phyloP scores from a whole-genome alignment of 164 flowering plant species.

The Sedum album region DNA sequence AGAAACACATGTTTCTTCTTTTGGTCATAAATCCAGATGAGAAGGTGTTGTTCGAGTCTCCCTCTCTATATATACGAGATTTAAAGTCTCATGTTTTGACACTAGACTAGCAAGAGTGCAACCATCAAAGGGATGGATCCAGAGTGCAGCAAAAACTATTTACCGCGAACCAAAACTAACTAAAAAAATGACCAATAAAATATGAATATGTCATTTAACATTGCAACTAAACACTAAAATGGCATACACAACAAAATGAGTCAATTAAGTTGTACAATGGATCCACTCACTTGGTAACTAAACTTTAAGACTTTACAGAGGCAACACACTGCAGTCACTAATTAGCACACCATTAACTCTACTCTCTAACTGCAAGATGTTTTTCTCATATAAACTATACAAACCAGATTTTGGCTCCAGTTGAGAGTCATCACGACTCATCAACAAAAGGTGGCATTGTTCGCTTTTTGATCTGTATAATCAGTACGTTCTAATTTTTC shows the following conservation, averaged over 20 bases:
- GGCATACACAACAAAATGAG: background rate
- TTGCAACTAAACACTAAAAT: background rate
- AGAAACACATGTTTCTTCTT: no score
- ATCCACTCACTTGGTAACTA: background rate
- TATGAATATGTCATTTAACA: background rate
- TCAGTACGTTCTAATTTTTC: background rate
- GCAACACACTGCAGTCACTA: background rate
- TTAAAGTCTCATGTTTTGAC: no score
- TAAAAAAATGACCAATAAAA: no score
- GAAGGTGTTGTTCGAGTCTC: no score
- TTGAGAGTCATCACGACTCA: background rate
- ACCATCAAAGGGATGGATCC: no score
- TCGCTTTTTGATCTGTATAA: background rate
- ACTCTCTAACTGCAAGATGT: background rate
- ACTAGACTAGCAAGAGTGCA: no score
- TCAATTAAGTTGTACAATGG: background rate
- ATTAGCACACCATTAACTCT: background rate
- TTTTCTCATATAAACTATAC: background rate
- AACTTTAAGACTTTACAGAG: constrained; percentile 1
- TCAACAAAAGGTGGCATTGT: background rate
- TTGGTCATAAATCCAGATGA: no score
- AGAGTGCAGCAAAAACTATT: no score
- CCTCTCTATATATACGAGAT: no score
- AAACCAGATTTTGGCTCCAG: background rate
- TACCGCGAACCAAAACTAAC: no score